These are phyloP conservation scores for Candida tammaniensis DNA, from an alignment of 805 yeast genomes.

Conservation along the genomic window DNA sequence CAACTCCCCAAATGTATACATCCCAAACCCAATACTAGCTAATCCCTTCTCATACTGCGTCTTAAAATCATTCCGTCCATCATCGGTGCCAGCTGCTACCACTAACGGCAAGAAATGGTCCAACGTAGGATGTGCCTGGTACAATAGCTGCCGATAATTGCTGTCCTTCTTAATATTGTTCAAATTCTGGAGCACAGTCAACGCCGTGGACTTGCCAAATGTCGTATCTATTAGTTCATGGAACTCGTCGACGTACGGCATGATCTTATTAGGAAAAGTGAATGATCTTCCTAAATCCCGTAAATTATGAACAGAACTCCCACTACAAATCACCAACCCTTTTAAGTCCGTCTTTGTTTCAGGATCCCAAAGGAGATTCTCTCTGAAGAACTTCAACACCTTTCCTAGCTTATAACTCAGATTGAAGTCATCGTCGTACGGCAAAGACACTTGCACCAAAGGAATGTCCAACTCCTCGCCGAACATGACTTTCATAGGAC, in stretches of 20 bases:
- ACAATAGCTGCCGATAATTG: slow-evolving; percentile 30
- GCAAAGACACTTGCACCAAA: slow-evolving; percentile 49
- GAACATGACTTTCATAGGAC: slow-evolving; percentile 72
- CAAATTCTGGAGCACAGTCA: slow-evolving; percentile 13
- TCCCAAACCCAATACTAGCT: slow-evolving; percentile 67
- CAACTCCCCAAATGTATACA: slow-evolving; percentile 42
- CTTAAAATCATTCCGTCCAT: slow-evolving; percentile 35
- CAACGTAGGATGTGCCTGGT: slow-evolving; percentile 67
- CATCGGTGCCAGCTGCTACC: slow-evolving; percentile 57
- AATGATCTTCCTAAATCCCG: slow-evolving; percentile 43
- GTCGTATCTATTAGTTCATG: slow-evolving; percentile 43
- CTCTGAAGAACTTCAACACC: slow-evolving; percentile 49
- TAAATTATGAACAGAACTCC: slow-evolving; percentile 79
- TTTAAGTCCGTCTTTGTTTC: slow-evolving; percentile 19
- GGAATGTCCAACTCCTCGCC: slow-evolving; percentile 43
- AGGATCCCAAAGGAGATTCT: slow-evolving; percentile 34
- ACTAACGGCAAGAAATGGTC: slow-evolving; percentile 72
- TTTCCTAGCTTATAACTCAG: slow-evolving; percentile 55
- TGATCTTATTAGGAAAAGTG: slow-evolving; percentile 12
- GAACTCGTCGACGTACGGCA: slow-evolving; percentile 55
- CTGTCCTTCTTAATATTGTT: slow-evolving; percentile 13
- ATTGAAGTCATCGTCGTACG: slow-evolving; percentile 36
- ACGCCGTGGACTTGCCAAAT: slow-evolving; percentile 11
- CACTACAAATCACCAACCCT: slow-evolving; percentile 60
- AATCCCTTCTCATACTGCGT: slow-evolving; percentile 46